These are phyloP conservation scores for Alternaria angustiovoidea DNA, from an alignment of 2,329 filamentous ascomycete genomes.

Conservation along the genomic window DNA sequence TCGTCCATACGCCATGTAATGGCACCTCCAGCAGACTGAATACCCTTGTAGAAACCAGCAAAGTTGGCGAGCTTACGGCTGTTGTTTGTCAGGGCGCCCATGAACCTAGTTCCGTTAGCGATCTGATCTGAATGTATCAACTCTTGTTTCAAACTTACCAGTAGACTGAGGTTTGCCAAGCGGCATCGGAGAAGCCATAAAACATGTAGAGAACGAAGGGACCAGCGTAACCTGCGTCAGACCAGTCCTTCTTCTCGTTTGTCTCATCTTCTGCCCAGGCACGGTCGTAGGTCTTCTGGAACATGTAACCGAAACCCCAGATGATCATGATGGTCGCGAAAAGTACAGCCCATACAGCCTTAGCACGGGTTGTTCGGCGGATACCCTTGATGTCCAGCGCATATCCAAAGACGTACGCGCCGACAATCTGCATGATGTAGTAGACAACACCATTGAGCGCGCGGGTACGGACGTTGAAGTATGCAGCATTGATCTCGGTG, in stretches of 20 bases:
- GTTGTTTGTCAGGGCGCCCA: conserved; percentile 93
- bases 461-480: conserved; percentile 77
- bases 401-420: conserved; percentile 76
- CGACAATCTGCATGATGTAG: conserved; percentile 80
- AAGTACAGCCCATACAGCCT: conserved; percentile 67
- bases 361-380: conserved; percentile 73
- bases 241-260: conserved; percentile 69
- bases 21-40: conserved; percentile 86
- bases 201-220: conserved; percentile 91
- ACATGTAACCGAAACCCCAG: conserved; percentile 85
- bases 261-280: conserved; percentile 37
- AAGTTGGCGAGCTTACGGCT: conserved; percentile 91
- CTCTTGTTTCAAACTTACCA: conserved; percentile 66
- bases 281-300: conserved; percentile 69
- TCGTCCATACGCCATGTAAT: conserved; percentile 77
- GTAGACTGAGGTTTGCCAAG: conserved; percentile 90
- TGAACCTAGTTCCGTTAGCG: conserved; percentile 51
- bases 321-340: conserved; percentile 76
- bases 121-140: neutral
- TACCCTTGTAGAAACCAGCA: conserved; percentile 87
- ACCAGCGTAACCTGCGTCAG: conserved; percentile 71
- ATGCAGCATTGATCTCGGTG: conserved; percentile 73
- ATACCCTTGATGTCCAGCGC: conserved; percentile 67
- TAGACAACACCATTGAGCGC: conserved; percentile 83
- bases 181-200: conserved; percentile 87